A percentile compares a stretch with the other conserved stretches of the same genome.
Evolutionary conservation across 768 basidiomycete genomes (phyloP).

Genomic region (Auricularia sp.): DNA sequence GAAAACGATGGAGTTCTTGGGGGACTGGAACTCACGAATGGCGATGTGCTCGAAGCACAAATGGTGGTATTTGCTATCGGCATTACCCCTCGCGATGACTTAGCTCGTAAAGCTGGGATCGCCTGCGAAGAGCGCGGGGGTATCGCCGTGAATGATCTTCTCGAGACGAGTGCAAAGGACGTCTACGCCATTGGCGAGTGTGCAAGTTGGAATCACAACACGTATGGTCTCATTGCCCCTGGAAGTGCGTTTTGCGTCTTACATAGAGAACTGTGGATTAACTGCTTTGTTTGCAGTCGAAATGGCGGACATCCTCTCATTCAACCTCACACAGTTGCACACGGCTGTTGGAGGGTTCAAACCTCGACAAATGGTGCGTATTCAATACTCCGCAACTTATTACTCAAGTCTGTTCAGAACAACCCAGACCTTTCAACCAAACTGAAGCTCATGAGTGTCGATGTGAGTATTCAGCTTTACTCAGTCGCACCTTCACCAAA

Average conservation of each 20-base stretch:
- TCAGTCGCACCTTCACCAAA: neutral
- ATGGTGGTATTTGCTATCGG: conserved; percentile 62
- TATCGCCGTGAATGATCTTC: conserved; percentile 43
- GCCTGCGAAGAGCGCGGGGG: conserved; percentile 40
- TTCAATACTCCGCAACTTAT: neutral
- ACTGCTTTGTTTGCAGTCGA: conserved; percentile 27
- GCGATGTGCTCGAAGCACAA: conserved; percentile 32
- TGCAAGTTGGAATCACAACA: conserved; percentile 50
- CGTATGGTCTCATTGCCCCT: conserved; percentile 69
- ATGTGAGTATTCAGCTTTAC: conserved; percentile 25
- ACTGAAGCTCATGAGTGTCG: conserved; percentile 53
- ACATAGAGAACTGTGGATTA: too few species aligned
- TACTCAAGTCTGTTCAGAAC: conserved; percentile 27
- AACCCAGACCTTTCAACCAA: conserved; percentile 62
- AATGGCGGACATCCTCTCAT: conserved; percentile 67
- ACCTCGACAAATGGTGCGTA: conserved; percentile 30
- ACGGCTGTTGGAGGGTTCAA: conserved; percentile 31
- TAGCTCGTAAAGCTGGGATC: conserved; percentile 46
- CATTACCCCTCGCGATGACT: conserved; percentile 59
- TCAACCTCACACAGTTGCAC: conserved; percentile 54
- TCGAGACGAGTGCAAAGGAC: conserved; percentile 46
- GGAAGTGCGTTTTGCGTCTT: conserved; percentile 29
- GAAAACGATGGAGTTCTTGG: conserved; percentile 27
- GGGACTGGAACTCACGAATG: conserved; percentile 42
- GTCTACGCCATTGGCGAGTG: conserved; percentile 73